Percentiles rank a stretch among this genome's conserved stretches.
Evolutionary conservation across 805 yeast genomes (phyloP).

Genomic region (Grigorovia jiainica): DNA sequence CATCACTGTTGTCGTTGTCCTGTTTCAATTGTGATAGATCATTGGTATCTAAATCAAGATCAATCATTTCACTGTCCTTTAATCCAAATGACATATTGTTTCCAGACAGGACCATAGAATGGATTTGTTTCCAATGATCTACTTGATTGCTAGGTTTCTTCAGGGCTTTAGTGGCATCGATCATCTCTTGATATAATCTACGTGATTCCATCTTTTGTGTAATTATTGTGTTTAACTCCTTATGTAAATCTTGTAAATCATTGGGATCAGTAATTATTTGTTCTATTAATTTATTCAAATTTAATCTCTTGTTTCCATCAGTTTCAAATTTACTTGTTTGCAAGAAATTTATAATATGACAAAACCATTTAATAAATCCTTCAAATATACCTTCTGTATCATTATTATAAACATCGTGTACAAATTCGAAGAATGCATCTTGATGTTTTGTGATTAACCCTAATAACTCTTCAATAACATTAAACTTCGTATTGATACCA

Average conservation of each 20-base stretch:
- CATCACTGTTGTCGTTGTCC: background rate
- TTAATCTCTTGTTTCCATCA: constrained; percentile 32
- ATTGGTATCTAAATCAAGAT: constrained; percentile 28
- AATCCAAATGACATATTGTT: constrained; percentile 40
- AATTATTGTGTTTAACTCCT: constrained; percentile 34
- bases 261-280: constrained; percentile 17
- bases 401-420: constrained; percentile 72
- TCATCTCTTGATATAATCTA: constrained; percentile 21
- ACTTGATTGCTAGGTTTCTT: too few species aligned
- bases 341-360: constrained; percentile 52
- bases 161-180: constrained; percentile 16
- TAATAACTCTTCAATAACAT: constrained; percentile 45
- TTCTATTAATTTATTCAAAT: constrained; percentile 33
- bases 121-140: constrained; percentile 38
- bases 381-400: constrained; percentile 67
- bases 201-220: constrained; percentile 30
- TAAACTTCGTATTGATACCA: constrained; percentile 52
- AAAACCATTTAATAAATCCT: constrained; percentile 65
- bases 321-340: constrained; percentile 45
- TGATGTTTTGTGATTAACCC: constrained; percentile 63
- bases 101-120: constrained; percentile 33
- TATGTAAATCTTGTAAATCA: constrained; percentile 17
- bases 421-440: constrained; percentile 58
- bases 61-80: constrained; percentile 40
- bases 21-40: constrained; percentile 8